phyloP scores from a whole-genome alignment of 208 protist genomes.

The Angomonas ambiguus region DNA sequence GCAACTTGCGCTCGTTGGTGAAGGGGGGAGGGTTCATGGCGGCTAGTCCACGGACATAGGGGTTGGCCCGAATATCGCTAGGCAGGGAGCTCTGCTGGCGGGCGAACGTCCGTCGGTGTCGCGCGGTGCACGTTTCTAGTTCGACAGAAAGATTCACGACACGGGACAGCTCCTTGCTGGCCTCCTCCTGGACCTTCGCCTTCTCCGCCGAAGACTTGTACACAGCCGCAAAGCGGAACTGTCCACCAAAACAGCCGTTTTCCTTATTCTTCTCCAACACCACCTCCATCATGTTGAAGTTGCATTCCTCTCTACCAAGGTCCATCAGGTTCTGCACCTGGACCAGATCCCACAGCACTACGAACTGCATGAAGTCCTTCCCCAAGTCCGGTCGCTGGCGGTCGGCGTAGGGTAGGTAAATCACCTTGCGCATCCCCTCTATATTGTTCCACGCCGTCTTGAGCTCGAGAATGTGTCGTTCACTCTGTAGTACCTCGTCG shows the following conservation, averaged over 20 bases:
- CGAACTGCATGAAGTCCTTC: constrained; percentile 49
- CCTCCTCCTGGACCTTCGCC: not conserved
- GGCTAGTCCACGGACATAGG: constrained; percentile 11
- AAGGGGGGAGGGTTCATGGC: not conserved
- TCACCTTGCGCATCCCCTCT: constrained; percentile 2
- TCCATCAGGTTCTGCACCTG: constrained; percentile 38
- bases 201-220: constrained; percentile 5
- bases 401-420: constrained; percentile 15
- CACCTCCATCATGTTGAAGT: constrained; percentile 31
- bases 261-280: constrained; percentile 24
- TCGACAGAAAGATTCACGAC: not conserved
- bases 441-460: not conserved
- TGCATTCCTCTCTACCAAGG: constrained; percentile 32
- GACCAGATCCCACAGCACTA: constrained; percentile 37
- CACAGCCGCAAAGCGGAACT: not conserved
- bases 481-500: not conserved
- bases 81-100: not conserved
- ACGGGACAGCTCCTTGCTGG: not conserved
- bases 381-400: constrained; percentile 21
- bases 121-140: not conserved
- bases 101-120: not conserved
- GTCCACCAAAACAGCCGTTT: constrained; percentile 5
- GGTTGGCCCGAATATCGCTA: constrained; percentile 18
- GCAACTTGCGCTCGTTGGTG: not conserved
- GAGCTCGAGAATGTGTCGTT: not conserved